Base-by-base conservation (phyloP, 2,329 filamentous ascomycete species). In the Pleomassaria siparia region DNA sequence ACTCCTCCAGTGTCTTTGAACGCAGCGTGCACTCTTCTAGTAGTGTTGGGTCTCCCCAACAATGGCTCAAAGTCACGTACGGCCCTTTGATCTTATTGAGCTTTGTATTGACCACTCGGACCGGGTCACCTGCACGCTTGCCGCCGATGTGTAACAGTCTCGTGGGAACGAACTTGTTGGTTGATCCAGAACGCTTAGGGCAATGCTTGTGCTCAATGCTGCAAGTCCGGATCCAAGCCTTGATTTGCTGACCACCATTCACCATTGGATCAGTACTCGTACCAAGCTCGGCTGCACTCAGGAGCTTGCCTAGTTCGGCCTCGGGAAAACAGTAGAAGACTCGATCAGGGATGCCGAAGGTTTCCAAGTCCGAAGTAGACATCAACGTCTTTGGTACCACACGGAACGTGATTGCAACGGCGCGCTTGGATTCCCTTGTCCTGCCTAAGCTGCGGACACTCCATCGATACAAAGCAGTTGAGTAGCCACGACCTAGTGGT, bases 21-120 rank as follows among this genome's bases (percentile, higher is more conserved):
- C 6, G 49, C 6, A 60, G 41, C 6, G 44, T 16, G 20, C 20
- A n/a, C 3, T 7, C 8, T 20, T 20, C 20, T 7, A 16, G 32
- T 7, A 8, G 35, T 2, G 45, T 10, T 13, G 33, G 43, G n/a
- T 32, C n/a, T 9, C 60, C 62, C 62, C 60, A 65, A 42, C 55
- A 63, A 32, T 64, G 62, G 1, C 43, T 50, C 2, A 64, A 37
- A 2, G 62, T 50, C 3, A 41, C 51, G 22, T 65, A 65, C 5
- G 56, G 55, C 1, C 56, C 53, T n/a, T 49, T 39, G 11, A 62
- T 47, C 2, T 36, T 20, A 1, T 29, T 48, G 10, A 12, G 40
- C 7, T 33, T 41, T 2, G 56, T 64, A 13, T 64, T 51, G 4
- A 64, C 43, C 0, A 65, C 46, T 7, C 48, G 46, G 8, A 64